A percentile compares a stretch with the other conserved stretches of the same genome.
Conservation (phyloP, 148 eudicot species). For the Amaranthus hypochondriacus region DNA sequence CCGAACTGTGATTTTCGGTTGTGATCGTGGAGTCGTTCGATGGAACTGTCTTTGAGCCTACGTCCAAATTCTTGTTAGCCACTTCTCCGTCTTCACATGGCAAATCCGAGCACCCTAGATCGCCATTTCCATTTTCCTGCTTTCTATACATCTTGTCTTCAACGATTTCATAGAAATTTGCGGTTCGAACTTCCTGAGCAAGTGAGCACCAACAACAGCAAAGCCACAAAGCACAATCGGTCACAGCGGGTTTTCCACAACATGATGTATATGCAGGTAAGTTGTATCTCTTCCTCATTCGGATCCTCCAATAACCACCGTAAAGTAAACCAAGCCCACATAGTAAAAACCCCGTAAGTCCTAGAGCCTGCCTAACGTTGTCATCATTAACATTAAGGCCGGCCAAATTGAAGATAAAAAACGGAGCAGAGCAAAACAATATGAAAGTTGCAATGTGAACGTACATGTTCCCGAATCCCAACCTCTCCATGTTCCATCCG, state of each 20-base stretch:
- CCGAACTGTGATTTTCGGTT: conserved; percentile 27
- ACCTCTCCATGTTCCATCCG: conserved; percentile 97
- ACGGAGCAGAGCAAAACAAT: conserved; percentile 87
- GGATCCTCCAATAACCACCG: conserved; percentile 96
- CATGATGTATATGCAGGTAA: conserved; percentile 62
- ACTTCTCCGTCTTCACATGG: conserved; percentile 38
- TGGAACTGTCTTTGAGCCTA: conserved; percentile 38
- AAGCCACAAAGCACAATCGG: conserved; percentile 76
- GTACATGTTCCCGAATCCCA: conserved; percentile 92
- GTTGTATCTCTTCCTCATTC: conserved; percentile 85
- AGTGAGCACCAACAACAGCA: conserved; percentile 96
- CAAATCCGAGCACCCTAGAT: conserved; percentile 35
- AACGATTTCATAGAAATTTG: conserved; percentile 61
- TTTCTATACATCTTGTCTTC: conserved; percentile 62
- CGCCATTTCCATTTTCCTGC: conserved; percentile 25
- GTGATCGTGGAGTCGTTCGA: conserved; percentile 25
- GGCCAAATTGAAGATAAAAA: conserved; percentile 81
- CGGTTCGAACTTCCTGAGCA: conserved; percentile 95
- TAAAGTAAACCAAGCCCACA: conserved; percentile 81
- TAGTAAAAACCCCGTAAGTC: conserved; percentile 65
- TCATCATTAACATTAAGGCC: conserved; percentile 72
- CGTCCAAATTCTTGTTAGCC: conserved; percentile 30
- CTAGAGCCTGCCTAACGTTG: conserved; percentile 54
- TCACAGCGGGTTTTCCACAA: conserved; percentile 57
- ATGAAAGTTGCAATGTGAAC: conserved; percentile 87